Evolutionary conservation across 2,329 filamentous ascomycete species (phyloP), one percentile per base, ranked within the genome.

Genomic region (Penicillium sp.): DNA sequence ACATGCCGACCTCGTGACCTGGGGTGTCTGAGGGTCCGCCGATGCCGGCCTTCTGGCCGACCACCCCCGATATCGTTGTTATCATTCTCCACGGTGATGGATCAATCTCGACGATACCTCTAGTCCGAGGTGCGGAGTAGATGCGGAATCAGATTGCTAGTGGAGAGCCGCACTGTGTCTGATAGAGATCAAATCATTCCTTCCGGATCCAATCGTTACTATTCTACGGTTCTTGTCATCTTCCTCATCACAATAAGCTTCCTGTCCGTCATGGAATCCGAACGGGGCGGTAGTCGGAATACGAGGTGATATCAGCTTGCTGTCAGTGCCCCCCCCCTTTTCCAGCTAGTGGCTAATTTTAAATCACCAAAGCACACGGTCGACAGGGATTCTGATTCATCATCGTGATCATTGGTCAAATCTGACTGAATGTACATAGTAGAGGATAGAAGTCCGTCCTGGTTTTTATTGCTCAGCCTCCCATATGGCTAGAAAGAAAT

Each of bases 291-390:
- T 13, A 6, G 13, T 10, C 35, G 48, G 48, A 35, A 51, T 51
- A 51, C 48, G 48, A 51, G 48, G 16, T 51, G 48, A 35, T 51
- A 14, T 51, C 30, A 51, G 48, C 48, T 51, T 4, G 48, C 45
- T 14, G 16, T 48, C 45, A 30, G 26, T 28, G 45, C 45, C 1
- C 6, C 1, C 6, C 25, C 25, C 11, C 8, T 16, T 30, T 30
- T 48, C 28, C n/a, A 49, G 46, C 28, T 49, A n/a, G 28, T 33
- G 35, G n/a, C 30, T 51, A 35, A 51, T 22, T 35, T 35, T 51
- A 35, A 33, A 33, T 19, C 28, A 6, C 35, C 13, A 33, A n/a
- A n/a, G 28, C 16, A 28, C 10, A 4, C n/a, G 16, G 40, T 13
- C 4, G 42, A 48, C 45, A 48, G 16, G 45, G 45, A 48, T 48